A percentile compares a stretch with the other conserved stretches of the same genome.
phyloP scores from a whole-genome alignment of 345 rosid species.

The Brassica cretica region DNA sequence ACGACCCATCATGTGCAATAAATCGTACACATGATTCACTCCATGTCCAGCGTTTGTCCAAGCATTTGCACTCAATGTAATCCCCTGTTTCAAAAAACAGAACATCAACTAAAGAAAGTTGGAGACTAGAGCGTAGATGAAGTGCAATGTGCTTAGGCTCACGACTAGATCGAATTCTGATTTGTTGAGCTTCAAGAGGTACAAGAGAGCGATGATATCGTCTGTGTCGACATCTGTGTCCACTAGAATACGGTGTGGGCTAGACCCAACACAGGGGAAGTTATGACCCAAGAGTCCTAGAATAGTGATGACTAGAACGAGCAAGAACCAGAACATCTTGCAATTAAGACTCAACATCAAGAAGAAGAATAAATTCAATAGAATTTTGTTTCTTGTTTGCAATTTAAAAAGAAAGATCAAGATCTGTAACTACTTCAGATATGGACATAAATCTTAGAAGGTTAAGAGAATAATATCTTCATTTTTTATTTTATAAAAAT shows the following conservation, averaged over 20 bases:
- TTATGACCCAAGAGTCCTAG: constrained; percentile 25
- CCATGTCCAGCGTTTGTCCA: constrained; percentile 91
- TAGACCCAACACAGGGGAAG: constrained; percentile 13
- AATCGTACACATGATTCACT: constrained; percentile 85
- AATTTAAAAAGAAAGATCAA: background rate
- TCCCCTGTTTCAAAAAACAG: constrained; percentile 51
- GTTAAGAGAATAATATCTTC: background rate
- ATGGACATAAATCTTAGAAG: background rate
- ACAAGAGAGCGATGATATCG: constrained; percentile 78
- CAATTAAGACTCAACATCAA: background rate
- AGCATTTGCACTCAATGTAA: constrained; percentile 68
- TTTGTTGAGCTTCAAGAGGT: constrained; percentile 76
- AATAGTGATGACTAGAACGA: constrained; percentile 8
- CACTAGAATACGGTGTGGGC: constrained; percentile 60
- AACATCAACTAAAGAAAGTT: background rate
- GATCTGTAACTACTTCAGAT: background rate
- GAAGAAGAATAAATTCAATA: background rate
- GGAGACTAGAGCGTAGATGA: background rate
- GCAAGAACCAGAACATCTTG: constrained; percentile 23
- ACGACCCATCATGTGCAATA: constrained; percentile 89
- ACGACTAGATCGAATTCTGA: constrained; percentile 80
- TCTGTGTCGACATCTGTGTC: constrained; percentile 90
- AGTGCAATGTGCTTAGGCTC: constrained; percentile 10
- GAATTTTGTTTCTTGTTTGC: constrained; percentile 11
- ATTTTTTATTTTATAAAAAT: background rate